Evolutionary conservation across 257 asterid species (phyloP), one percentile per base, ranked within the genome.

Genomic region (Nicotiana knightiana): DNA sequence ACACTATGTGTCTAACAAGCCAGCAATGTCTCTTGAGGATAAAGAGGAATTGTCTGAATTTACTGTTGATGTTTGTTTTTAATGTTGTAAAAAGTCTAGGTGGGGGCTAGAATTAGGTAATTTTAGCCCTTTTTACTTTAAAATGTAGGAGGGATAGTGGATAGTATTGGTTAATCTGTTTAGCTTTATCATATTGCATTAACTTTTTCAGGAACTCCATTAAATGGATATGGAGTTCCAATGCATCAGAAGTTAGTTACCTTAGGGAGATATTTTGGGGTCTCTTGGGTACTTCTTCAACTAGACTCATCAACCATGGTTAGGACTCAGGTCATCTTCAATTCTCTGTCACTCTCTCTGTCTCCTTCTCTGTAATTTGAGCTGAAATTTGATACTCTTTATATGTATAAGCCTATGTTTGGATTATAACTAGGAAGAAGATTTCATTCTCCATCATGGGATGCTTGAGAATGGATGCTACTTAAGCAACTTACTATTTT

Each of bases 241-340:
- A 67, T 89, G 93, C 91, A 88, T 88, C 82, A 48, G 87, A 83
- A 90, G 76, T 89, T 89, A 85, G 91, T 70, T 83, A 87, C 89
- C 92, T 91, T 81, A 30, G 86, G 82, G 86, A 59, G 92, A 88
- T 90, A 86, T 89, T 88, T 93, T 86, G 89, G 87, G 88, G 82
- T 88, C 88, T 90, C 90, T 43, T 73, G 91, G 92, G 91, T 89
- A 84, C 89, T 89, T 86, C 90, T 86, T 79, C 86, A 67, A 88
- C 82, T 79, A 88, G 87, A 30, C 63, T 54, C 86, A 90, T 88
- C 92, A 88, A 91, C 95, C 97, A 93, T 93, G 97, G 97, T 92
- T 92, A 93, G 97, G 92, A 89, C 97, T 91, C 87, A 68, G 97
- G 93, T 87, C 85, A 83, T 87, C 88, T 58, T 85, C 79, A 26